These are phyloP conservation scores for Chaetomiaceae sp. DNA, from an alignment of 2,329 filamentous ascomycete species.

Conservation along the genomic window DNA sequence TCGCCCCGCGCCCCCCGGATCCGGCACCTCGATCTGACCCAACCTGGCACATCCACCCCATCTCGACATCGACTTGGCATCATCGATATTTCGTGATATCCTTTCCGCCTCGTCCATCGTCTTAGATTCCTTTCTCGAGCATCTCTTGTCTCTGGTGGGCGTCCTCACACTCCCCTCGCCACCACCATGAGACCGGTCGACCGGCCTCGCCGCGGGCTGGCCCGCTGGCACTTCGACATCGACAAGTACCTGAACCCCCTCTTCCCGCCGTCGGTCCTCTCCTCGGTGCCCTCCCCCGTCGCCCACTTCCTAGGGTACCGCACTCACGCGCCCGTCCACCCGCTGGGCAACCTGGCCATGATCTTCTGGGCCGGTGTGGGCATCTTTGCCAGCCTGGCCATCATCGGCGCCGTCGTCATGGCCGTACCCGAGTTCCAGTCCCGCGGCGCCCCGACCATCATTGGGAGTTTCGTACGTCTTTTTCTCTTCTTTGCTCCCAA, in stretches of 20 bases:
- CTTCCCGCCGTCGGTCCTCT: conserved; percentile 61
- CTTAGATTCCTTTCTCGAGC: neutral
- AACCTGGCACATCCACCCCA: too few relatives aligned
- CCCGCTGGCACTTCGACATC: conserved; percentile 61
- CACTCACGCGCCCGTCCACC: conserved; percentile 27
- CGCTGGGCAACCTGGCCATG: conserved; percentile 53
- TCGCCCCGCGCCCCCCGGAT: too few relatives aligned
- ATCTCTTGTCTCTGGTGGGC: neutral
- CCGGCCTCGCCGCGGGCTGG: conserved; percentile 1
- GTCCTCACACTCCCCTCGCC: neutral
- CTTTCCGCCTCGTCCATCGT: too few relatives aligned
- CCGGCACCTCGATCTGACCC: too few relatives aligned
- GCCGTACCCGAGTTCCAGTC: conserved; percentile 50
- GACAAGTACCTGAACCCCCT: conserved; percentile 70
- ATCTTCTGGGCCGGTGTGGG: conserved; percentile 62
- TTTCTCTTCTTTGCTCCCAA: conserved; percentile 7
- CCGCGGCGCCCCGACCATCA: conserved; percentile 53
- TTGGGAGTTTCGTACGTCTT: conserved; percentile 62
- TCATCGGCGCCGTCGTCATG: conserved; percentile 54
- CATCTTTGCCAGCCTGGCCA: conserved; percentile 54
- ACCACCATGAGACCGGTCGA: conserved; percentile 2
- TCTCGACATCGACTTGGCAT: too few relatives aligned
- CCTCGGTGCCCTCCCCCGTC: conserved; percentile 58
- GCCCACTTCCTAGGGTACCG: conserved; percentile 66
- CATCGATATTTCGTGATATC: too few relatives aligned